phyloP scores from a whole-genome alignment of 495 filamentous ascomycete species.

The Cryomyces antarcticus region DNA sequence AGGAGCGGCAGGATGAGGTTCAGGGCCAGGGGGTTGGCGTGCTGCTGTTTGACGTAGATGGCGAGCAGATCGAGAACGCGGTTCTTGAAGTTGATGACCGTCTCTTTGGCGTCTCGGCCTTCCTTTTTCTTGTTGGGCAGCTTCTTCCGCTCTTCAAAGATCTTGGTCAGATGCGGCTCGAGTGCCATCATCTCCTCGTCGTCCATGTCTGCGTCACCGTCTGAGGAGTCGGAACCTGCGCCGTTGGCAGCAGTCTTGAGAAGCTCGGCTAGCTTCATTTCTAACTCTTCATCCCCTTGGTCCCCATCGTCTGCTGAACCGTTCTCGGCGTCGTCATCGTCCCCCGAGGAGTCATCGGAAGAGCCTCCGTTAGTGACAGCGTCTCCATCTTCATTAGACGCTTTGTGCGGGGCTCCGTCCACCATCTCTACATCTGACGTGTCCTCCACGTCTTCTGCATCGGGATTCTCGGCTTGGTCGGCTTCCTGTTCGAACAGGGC shows the following conservation, averaged over 20 bases:
- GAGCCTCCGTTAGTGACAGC: constrained; percentile 1
- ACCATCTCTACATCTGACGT: constrained; percentile 18
- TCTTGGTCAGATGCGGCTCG: constrained; percentile 57
- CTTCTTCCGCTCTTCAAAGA: constrained; percentile 56
- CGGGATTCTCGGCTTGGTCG: constrained; percentile 23
- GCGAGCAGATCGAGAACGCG: constrained; percentile 73
- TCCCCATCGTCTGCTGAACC: constrained; percentile 12
- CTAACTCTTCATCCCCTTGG: constrained; percentile 33
- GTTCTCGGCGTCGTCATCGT: constrained; percentile 6
- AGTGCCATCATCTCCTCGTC: constrained; percentile 91
- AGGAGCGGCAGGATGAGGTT: constrained; percentile 48
- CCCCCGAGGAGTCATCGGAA: not conserved
- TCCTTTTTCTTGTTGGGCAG: constrained; percentile 49
- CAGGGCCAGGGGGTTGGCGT: constrained; percentile 41
- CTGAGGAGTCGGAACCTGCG: constrained; percentile 33
- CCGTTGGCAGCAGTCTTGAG: constrained; percentile 33
- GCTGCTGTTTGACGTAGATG: constrained; percentile 67
- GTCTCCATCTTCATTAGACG: constrained; percentile 2
- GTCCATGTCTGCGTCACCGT: constrained; percentile 45
- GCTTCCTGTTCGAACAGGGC: constrained; percentile 63
- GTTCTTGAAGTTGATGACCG: constrained; percentile 88
- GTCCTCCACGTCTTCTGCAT: constrained; percentile 26
- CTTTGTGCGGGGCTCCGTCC: constrained; percentile 2
- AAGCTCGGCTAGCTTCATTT: constrained; percentile 57
- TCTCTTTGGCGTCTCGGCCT: constrained; percentile 67